phyloP scores from a whole-genome alignment of 2,329 filamentous ascomycete species.

The Stromatinia cepivora region DNA sequence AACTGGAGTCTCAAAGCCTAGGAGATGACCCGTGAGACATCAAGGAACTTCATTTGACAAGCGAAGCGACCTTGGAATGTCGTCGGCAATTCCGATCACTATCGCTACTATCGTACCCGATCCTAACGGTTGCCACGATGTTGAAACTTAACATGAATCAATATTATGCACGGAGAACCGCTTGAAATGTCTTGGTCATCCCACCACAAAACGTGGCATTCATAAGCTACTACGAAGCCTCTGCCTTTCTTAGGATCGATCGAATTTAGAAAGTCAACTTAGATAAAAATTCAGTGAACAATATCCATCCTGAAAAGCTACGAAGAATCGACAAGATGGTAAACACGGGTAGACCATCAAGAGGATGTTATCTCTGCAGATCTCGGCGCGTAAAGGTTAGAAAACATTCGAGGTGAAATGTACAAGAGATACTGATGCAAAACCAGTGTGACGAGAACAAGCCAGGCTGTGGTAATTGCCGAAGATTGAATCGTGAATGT shows the following conservation, averaged over 20 bases:
- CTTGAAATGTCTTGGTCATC: background rate
- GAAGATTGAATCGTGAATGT: conserved; percentile 19
- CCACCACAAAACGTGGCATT: background rate
- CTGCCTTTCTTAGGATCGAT: no score
- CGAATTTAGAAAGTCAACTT: no score
- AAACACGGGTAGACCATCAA: conserved; percentile 24
- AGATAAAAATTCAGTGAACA: background rate
- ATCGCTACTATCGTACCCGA: background rate
- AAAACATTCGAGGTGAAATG: background rate
- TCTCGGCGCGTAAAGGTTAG: conserved; percentile 29
- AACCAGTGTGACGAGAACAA: conserved; percentile 27
- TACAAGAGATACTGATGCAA: background rate
- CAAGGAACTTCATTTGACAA: background rate
- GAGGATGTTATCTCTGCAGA: conserved; percentile 27
- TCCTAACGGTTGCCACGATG: background rate
- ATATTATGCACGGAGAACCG: background rate
- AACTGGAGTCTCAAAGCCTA: background rate
- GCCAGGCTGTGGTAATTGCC: conserved; percentile 32
- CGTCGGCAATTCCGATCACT: background rate
- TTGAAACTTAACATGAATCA: conserved; percentile 19
- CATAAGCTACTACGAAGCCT: background rate
- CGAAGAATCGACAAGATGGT: conserved; percentile 9
- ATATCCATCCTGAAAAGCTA: background rate
- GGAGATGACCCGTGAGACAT: background rate
- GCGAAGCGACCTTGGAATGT: background rate